Evolutionary conservation across 1,139 yeast genomes (phyloP), one percentile per base, ranked within the genome.

Genomic region (Pichia sp.): DNA sequence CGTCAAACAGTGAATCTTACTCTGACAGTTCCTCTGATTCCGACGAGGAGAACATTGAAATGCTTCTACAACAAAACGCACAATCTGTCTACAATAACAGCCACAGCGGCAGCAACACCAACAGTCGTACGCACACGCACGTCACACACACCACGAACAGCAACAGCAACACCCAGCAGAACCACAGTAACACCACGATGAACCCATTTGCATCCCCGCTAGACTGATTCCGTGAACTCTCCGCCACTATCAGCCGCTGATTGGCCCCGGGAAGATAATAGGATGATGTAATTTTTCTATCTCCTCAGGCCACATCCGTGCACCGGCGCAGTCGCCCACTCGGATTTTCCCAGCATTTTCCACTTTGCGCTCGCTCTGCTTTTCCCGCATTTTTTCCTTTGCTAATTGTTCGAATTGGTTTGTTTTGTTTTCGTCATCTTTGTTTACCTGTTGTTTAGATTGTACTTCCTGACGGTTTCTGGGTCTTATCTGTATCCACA

Each of bases 1-100:
- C 42, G 32, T 2, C 27, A 24, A 24, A 7, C 7, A 40, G 27
- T 8, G 42, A 22, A 22, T 40, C 42, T 7, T 22, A 19, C 7
- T 32, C 42, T 3, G 53, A 24, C 44, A 47, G 38, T 31, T 61
- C 56, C 18, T 58, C 63, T 2, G 66, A 62, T 38, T 60, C 65
- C 0, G 67, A 62, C 43, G 64, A 61, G 38, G 67, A 63, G 46
- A 62, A 62, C 42, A 63, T 63, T 21, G 66, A 62, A 40, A 55
- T 44, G 40, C 45, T 62, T 19, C 55, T 59, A 2, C 47, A 56
- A 9, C 60, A 58, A 42, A 59, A 55, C 40, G 56, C 27, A 24
- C 27, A 24, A 7, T 24, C 27, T 10, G 7, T 24, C 9, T 24
- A 24, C 27, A 24, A 24, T 10, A 24, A 24, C 27, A 24, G 42